Conservation (phyloP, 2,329 filamentous ascomycete species). For the Chaetomiaceae sp. region DNA sequence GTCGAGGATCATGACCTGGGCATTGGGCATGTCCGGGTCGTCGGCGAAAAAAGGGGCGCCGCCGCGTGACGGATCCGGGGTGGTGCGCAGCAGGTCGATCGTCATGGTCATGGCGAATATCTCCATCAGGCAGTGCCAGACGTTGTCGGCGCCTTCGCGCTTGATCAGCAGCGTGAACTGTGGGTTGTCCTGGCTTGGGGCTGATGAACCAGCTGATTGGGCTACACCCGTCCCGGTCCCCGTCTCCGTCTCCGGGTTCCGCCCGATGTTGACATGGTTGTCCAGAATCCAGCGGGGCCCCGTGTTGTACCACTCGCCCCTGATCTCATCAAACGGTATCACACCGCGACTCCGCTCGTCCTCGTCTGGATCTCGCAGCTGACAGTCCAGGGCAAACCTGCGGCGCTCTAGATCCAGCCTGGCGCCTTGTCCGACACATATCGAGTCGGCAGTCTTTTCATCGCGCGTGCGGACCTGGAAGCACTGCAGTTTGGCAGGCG, state of each 20-base stretch:
- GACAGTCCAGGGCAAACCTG: not conserved
- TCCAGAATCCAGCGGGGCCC: not conserved
- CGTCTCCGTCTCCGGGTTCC: too few species aligned
- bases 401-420: not conserved
- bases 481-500: not conserved
- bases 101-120: not conserved
- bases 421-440: not conserved
- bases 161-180: not conserved
- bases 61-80: not conserved
- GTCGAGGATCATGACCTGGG: conserved; percentile 33
- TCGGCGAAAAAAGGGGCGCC: not conserved
- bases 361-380: not conserved
- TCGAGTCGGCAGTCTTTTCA: not conserved
- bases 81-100: not conserved
- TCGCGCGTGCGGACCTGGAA: not conserved
- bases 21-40: not conserved
- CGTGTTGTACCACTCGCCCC: not conserved
- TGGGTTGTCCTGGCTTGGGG: not conserved
- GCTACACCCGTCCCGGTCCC: too few species aligned
- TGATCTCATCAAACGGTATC: not conserved
- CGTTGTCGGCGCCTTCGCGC: not conserved
- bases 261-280: not conserved
- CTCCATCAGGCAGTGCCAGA: not conserved
- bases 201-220: not conserved
- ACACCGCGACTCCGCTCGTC: not conserved